These are phyloP conservation scores for Plasmodium blacklocki DNA, from an alignment of 169 alveolate species.

Conservation along the genomic window DNA sequence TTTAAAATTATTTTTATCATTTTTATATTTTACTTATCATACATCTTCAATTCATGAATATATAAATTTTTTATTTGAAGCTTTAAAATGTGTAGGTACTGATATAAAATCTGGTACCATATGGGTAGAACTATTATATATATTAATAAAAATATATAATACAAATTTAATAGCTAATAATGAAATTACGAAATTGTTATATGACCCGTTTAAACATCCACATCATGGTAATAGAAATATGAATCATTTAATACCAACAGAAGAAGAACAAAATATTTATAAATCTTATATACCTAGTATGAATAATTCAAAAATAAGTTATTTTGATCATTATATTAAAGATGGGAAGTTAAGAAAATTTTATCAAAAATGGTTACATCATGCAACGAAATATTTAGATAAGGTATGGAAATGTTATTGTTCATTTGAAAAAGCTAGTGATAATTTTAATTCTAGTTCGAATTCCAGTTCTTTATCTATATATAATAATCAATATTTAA, in stretches of 20 bases:
- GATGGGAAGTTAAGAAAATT: slow-evolving; percentile 50
- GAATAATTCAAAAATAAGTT: slow-evolving; percentile 19
- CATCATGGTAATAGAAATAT: slow-evolving; percentile 11
- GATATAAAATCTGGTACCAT: slow-evolving; percentile 83
- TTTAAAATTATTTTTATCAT: slow-evolving; percentile 57
- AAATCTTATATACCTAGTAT: slow-evolving; percentile 40
- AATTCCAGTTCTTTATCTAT: slow-evolving; percentile 8
- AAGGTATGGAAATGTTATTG: slow-evolving; percentile 84
- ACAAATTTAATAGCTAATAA: slow-evolving; percentile 77
- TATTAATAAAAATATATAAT: slow-evolving; percentile 83
- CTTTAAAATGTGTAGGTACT: slow-evolving; percentile 79
- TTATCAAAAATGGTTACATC: slow-evolving; percentile 77
- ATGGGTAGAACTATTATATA: slow-evolving; percentile 81
- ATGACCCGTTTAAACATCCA: slow-evolving; percentile 80
- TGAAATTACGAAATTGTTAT: slow-evolving; percentile 78
- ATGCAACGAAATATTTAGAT: slow-evolving; percentile 83
- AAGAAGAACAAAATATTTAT: slow-evolving; percentile 81
- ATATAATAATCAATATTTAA: slow-evolving; percentile 54
- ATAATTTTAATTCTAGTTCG: slow-evolving; percentile 3
- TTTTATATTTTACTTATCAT: slow-evolving; percentile 82
- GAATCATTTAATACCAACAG: slow-evolving; percentile 75
- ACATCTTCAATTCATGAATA: slow-evolving; percentile 87
- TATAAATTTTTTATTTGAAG: slow-evolving; percentile 79
- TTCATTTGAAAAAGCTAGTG: slow-evolving; percentile 64
- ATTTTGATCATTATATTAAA: slow-evolving; percentile 57